Evolutionary conservation across 805 yeast species (phyloP), one percentile per base, ranked within the genome.

Genomic region (Jamesozyma spencerorum): DNA sequence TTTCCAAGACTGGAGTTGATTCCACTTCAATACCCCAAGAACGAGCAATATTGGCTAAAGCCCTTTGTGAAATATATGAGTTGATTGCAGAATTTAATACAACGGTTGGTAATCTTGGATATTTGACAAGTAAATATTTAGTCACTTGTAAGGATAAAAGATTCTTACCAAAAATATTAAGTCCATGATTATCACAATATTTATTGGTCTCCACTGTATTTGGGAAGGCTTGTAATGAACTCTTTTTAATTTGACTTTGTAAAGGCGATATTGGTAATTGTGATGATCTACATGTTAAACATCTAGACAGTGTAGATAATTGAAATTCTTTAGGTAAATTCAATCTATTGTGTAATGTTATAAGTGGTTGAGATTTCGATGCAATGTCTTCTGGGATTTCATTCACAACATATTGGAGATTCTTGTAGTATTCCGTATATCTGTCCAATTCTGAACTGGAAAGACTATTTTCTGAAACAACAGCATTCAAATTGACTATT

Each of bases 1-100:
- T 76, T 37, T 79, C 79, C 44, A 86, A 61, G 35, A 79, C 70
- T 17, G 85, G 65, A 5, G 77, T 65, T 6, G 65, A 62, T 57
- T 88, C 97, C 14, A 73, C 70, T 62, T 86, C 88, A 37, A 92
- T 79, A 65, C 98, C 98, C 97, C 97, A 92, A 15, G 66, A 55
- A 53, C 70, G 72, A 28, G 87, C 96, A 19, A 87, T 66, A 37
- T 72, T 74, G 29, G 75, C 66, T 42, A 92, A 68, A 0, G 86
- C 72, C 13, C 69, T 72, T 28, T 76, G 73, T 3, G 90, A 84
- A 55, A 83, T 72, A 57, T 78, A 84, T 1, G 92, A 73, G 49
- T 84, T 81, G 7, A 83, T 79, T 0, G 94, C 85, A 5, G 79
- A 77, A 51, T 79, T 76, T 42, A 86, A 72, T 20, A 88, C 81